phyloP scores from a whole-genome alignment of 2,329 filamentous ascomycete genomes.

The Anthostomella pinea region DNA sequence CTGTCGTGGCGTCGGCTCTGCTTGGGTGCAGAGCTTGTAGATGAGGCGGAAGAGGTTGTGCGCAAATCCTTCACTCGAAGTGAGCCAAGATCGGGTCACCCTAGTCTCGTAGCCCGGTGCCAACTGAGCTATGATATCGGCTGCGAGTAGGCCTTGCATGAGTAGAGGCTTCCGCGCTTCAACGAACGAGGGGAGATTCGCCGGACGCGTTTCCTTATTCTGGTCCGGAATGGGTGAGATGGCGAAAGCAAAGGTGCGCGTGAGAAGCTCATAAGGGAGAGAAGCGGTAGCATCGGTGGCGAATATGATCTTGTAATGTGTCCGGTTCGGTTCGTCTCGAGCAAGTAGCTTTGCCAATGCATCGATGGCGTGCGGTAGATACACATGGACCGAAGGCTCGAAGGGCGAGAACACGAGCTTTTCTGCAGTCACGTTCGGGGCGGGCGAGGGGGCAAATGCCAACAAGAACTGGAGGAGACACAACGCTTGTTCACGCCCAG shows the following conservation, averaged over 20 bases:
- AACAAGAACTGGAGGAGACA: slow-evolving; percentile 86
- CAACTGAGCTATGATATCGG: slow-evolving; percentile 80
- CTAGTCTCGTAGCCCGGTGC: slow-evolving; percentile 68
- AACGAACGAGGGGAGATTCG: slow-evolving; percentile 62
- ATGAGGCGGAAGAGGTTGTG: slow-evolving; percentile 75
- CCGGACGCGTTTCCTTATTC: slow-evolving; percentile 49
- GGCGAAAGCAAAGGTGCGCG: slow-evolving; percentile 80
- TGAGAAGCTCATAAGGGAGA: slow-evolving; percentile 75
- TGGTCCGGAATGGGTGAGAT: slow-evolving; percentile 80
- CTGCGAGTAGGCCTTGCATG: slow-evolving; percentile 87
- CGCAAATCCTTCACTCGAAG: slow-evolving; percentile 79
- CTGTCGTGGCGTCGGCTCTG: slow-evolving; percentile 46
- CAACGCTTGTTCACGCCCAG: slow-evolving; percentile 81
- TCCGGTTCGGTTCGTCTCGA: slow-evolving; percentile 87
- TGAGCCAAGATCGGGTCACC: slow-evolving; percentile 76
- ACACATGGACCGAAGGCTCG: slow-evolving; percentile 77
- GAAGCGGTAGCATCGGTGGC: slow-evolving; percentile 63
- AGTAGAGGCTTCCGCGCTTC: slow-evolving; percentile 84
- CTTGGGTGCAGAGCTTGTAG: slow-evolving; percentile 65
- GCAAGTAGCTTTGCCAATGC: slow-evolving; percentile 88
- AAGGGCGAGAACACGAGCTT: slow-evolving; percentile 76
- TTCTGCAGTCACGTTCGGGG: slow-evolving; percentile 56
- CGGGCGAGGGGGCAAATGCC: slow-evolving; percentile 80
- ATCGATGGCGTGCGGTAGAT: slow-evolving; percentile 86
- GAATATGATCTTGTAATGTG: slow-evolving; percentile 80